A percentile compares a stretch with the other conserved stretches of the same genome.
Conservation (phyloP, 2,329 filamentous ascomycete genomes). For the Stagonosporopsis rhizophila region DNA sequence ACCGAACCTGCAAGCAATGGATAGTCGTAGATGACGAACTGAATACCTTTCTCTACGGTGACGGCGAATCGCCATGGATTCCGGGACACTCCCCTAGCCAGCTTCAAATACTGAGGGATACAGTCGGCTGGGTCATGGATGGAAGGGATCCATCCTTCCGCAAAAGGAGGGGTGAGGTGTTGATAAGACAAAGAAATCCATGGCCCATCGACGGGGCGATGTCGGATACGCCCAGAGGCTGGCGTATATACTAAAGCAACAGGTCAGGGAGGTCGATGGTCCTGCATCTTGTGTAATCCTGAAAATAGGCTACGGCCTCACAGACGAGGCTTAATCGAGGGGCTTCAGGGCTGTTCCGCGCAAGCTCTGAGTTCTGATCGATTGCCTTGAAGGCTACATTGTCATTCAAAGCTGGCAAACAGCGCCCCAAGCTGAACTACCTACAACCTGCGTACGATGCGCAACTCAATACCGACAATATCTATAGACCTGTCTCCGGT, state of each 20-base stretch:
- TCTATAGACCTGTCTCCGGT: too few species aligned
- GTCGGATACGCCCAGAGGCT: background rate
- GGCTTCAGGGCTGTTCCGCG: too few species aligned
- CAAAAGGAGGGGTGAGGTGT: background rate
- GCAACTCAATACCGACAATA: too few species aligned
- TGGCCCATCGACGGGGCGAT: background rate
- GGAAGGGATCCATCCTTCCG: background rate
- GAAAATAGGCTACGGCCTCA: too few species aligned
- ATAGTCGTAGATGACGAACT: background rate
- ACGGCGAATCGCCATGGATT: background rate
- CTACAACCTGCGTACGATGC: too few species aligned
- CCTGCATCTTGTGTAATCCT: too few species aligned
- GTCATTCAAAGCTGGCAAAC: too few species aligned
- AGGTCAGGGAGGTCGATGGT: background rate
- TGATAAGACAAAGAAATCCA: background rate
- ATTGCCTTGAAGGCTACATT: too few species aligned
- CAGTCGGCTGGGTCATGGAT: slow-evolving; percentile 7
- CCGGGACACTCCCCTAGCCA: too few species aligned
- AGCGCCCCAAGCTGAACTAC: too few species aligned
- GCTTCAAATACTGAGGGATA: background rate
- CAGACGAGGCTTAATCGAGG: too few species aligned
- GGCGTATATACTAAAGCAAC: background rate
- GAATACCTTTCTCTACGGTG: slow-evolving; percentile 5
- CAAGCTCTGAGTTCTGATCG: too few species aligned
- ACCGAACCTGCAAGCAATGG: background rate